Base-by-base conservation (phyloP, 345 rosid species). In the Eucalyptus tenuipes region DNA sequence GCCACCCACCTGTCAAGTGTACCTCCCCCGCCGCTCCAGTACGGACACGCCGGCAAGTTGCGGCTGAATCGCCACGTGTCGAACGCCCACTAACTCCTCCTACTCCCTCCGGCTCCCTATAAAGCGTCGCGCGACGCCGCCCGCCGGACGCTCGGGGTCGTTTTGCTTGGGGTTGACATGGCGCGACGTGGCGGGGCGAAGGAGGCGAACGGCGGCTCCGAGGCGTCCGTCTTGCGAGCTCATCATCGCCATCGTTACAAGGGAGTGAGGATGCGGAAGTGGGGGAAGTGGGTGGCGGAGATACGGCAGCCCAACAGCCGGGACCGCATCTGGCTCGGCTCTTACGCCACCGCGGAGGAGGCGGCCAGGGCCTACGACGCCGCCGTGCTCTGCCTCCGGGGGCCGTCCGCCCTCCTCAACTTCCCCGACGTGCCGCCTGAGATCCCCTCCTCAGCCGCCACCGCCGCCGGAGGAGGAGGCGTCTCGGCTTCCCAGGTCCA, bases 251-350 rank as follows among this genome's bases (percentile, higher is more conserved):
- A 20, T 40, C 47, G 82, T 37, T 37, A 75, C 82, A 75, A 75
- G 15, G 95, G 97, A 20, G 94, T 93, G 88, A 92, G 98, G 94
- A 93, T 93, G 93, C 91, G 98, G 87, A 95, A 96, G 88, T 94
- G 97, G 98, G 98, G 97, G 7, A 95, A 91, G 87, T 96, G 98
- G 98, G 97, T 95, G 25, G 96, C 97, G 25, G 97, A 96, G 88
- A 91, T 95, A 42, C 91, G 97, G 49, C 94, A 92, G 82, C 97
- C 95, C 6, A 93, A 92, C 84, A 93, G 94, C 87, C 86, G 94
- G 48, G 91, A 91, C 17, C 90, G 96, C 71, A 93, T 96, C 55
- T 96, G 98, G 96, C 89, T 96, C 85, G 97, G 96, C 7, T 93
- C 97, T 5, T 95, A 95, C 89, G 89, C 87, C 37, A 93, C 95